Evolutionary conservation across 2,329 filamentous ascomycete genomes (phyloP), one percentile per base, ranked within the genome.

Genomic region (Ophioceras dolichostomum): DNA sequence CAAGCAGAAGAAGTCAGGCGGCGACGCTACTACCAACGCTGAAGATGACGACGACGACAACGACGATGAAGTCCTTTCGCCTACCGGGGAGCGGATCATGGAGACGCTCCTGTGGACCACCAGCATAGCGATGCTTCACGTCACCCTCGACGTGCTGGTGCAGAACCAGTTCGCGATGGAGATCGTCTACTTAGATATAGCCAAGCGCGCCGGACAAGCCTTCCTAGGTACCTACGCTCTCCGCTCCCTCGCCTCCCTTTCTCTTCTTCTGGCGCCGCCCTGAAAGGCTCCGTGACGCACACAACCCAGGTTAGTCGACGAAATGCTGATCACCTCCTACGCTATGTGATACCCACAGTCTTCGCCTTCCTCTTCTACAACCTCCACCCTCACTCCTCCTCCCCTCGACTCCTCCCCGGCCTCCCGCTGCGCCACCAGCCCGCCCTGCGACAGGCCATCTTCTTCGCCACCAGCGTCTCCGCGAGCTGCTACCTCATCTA

Each of bases 401-500:
- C 64, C 41, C 63, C 68, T 1, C 52, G 47, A 1, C 54, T 77
- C 32, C 39, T 78, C 5, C 72, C 71, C 6, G 56, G 62, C 16
- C 53, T 78, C 1, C 62, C 72, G 2, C 41, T 46, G 6, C 57
- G 53, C 28, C 64, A 59, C 40, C 70, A 76, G 39, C 47, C 57
- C 5, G 49, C 55, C n/a, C 50, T 73, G 24, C 68, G 70, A 28
- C 75, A 79, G 45, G 40, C 58, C 13, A 56, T 83, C 37, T 91
- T 89, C 61, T 70, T 86, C 42, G 51, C 51, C 13, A 61, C 68
- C 18, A 76, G 79, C 45, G 57, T 79, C 7, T 55, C 52, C 9
- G 64, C 75, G 0, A 91, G 91, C 2, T 84, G 78, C 58, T 88
- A 86, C 56, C 65, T 95, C 43, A 79, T 96, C 34, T 67, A 83